Percentiles rank a stretch among this genome's conserved stretches.
phyloP scores from a whole-genome alignment of 2,329 filamentous ascomycete genomes.

The Teratosphaeria zuluensis region DNA sequence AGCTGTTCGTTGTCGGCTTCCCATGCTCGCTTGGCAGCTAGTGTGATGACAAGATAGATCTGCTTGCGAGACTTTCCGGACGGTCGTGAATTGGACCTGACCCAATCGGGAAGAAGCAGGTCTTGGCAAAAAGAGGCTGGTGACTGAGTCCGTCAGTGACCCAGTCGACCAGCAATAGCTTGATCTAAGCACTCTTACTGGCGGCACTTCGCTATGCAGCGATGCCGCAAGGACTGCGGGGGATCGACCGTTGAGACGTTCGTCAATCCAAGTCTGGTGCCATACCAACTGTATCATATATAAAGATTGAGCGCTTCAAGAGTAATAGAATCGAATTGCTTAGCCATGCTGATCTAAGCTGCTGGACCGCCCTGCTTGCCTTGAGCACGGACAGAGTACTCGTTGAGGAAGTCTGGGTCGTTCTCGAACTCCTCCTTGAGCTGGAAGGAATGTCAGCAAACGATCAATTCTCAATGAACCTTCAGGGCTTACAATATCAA shows the following conservation, averaged over 20 bases:
- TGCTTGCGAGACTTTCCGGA: too few species aligned
- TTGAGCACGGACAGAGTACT: conserved; percentile 10
- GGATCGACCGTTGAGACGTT: background rate
- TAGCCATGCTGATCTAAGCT: background rate
- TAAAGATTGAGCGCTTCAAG: background rate
- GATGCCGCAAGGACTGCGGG: too few species aligned
- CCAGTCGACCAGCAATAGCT: too few species aligned
- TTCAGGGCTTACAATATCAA: conserved; percentile 74
- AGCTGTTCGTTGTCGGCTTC: too few species aligned
- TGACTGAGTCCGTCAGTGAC: too few species aligned
- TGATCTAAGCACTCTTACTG: too few species aligned
- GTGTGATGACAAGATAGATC: too few species aligned
- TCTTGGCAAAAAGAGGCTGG: too few species aligned
- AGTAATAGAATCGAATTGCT: background rate
- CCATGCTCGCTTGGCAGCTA: too few species aligned
- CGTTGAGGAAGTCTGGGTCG: conserved; percentile 66
- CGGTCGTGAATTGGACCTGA: too few species aligned
- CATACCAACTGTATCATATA: background rate
- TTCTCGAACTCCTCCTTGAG: conserved; percentile 88
- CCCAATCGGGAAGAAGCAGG: too few species aligned
- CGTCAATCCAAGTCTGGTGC: background rate
- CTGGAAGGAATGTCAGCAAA: conserved; percentile 35
- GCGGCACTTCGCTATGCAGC: too few species aligned
- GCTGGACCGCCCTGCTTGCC: conserved; percentile 18
- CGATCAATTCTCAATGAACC: background rate